Conservation (phyloP, 768 basidiomycete genomes). For the Coprinellus micaceus region DNA sequence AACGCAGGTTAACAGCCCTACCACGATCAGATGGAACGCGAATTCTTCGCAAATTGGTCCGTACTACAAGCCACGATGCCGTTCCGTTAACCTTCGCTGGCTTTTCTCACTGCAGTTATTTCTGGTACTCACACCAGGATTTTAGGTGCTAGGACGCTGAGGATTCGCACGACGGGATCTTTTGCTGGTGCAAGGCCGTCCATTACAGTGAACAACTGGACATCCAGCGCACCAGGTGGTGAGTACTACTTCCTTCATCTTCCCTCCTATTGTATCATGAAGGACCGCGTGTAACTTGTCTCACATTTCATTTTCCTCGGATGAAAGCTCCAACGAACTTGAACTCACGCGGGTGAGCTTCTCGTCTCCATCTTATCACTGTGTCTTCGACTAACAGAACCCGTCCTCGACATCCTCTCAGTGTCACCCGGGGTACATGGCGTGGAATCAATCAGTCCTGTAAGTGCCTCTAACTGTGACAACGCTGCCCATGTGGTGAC, state of each 20-base stretch:
- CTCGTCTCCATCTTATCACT: background rate
- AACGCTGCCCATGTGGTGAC: too few species aligned
- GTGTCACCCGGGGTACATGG: constrained; percentile 51
- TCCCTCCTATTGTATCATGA: background rate
- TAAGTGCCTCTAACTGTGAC: constrained; percentile 17
- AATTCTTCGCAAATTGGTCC: constrained; percentile 40
- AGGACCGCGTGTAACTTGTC: background rate
- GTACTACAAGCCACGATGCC: background rate
- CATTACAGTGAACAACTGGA: constrained; percentile 42
- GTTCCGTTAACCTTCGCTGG: background rate
- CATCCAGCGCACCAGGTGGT: constrained; percentile 38
- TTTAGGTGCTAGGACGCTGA: constrained; percentile 41
- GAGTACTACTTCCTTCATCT: background rate
- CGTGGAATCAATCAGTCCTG: constrained; percentile 44
- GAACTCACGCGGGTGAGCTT: constrained; percentile 41
- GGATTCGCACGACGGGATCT: constrained; percentile 42
- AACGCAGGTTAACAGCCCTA: constrained; percentile 38
- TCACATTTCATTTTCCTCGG: background rate
- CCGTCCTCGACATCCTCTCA: constrained; percentile 8
- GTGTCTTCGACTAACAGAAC: background rate
- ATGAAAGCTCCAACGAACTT: constrained; percentile 35
- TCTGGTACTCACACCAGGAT: background rate
- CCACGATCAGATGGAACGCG: constrained; percentile 40
- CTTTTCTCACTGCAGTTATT: background rate
- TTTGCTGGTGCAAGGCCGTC: constrained; percentile 47